Conservation (phyloP, 2,329 filamentous ascomycete genomes). For the Talaromyces pinophilus region DNA sequence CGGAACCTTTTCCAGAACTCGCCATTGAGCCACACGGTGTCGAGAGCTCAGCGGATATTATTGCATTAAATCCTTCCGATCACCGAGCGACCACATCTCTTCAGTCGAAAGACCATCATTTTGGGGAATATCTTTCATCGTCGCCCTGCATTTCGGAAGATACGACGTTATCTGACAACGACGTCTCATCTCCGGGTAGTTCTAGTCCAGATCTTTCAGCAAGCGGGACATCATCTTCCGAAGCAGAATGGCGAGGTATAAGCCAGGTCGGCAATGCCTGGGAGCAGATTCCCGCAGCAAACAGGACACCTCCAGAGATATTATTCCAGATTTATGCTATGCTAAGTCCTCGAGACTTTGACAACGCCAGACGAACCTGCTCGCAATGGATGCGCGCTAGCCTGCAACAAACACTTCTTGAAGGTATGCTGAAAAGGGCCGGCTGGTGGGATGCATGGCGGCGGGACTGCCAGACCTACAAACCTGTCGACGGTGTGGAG, state of each 20-base stretch:
- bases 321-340: constrained; percentile 51
- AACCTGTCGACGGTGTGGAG: constrained; percentile 40
- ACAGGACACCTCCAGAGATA: constrained; percentile 51
- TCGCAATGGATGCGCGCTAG: constrained; percentile 61
- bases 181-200: constrained; percentile 12
- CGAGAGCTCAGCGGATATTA: constrained; percentile 6
- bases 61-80: constrained; percentile 15
- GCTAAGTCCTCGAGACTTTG: constrained; percentile 55
- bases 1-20: constrained; percentile 20
- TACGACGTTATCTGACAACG: constrained; percentile 19
- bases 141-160: constrained; percentile 19
- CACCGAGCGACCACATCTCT: not conserved
- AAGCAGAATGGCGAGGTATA: constrained; percentile 18
- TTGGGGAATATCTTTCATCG: constrained; percentile 14
- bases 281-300: constrained; percentile 31
- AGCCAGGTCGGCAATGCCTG: not conserved
- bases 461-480: constrained; percentile 31
- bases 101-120: constrained; percentile 4
- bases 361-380: constrained; percentile 62
- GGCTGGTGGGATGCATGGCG: constrained; percentile 55
- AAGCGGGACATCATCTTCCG: constrained; percentile 8
- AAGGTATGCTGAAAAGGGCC: constrained; percentile 56
- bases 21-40: constrained; percentile 1
- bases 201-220: constrained; percentile 12
- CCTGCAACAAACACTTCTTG: constrained; percentile 54